phyloP scores from a whole-genome alignment of 1,139 yeast species.

The Pneumocystis murina region DNA sequence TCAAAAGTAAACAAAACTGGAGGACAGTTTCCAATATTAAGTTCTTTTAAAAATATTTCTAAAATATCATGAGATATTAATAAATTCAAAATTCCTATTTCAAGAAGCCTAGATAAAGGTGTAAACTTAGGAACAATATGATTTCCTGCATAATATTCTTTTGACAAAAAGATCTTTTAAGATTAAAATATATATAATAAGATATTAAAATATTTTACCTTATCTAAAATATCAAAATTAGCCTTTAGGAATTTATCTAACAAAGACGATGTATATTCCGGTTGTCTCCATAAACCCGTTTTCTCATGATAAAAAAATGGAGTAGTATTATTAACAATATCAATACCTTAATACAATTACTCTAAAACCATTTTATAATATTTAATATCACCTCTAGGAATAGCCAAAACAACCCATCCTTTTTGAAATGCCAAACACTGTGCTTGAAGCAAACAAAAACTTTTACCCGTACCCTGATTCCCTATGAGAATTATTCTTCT shows the following conservation, averaged over 20 bases:
- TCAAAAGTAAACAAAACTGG: slow-evolving; percentile 8
- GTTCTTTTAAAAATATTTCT: slow-evolving; percentile 6
- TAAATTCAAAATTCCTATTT: slow-evolving; percentile 4
- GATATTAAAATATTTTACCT: neutral
- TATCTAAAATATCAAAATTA: slow-evolving; percentile 3
- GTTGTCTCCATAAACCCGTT: slow-evolving; percentile 9
- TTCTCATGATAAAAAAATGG: slow-evolving; percentile 6
- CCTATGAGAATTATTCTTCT: slow-evolving; percentile 10
- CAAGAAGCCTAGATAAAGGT: slow-evolving; percentile 3
- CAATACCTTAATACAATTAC: neutral
- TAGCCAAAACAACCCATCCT: slow-evolving; percentile 8
- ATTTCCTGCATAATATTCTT: slow-evolving; percentile 2
- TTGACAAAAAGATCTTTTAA: slow-evolving; percentile 2
- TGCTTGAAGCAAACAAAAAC: slow-evolving; percentile 10
- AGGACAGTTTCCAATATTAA: slow-evolving; percentile 6
- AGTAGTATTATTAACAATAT: slow-evolving; percentile 11
- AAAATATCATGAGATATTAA: slow-evolving; percentile 5
- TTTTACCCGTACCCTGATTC: slow-evolving; percentile 11
- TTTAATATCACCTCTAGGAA: slow-evolving; percentile 6
- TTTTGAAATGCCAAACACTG: slow-evolving; percentile 9
- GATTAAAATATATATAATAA: neutral
- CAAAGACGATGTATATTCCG: slow-evolving; percentile 5
- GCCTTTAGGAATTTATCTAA: slow-evolving; percentile 8
- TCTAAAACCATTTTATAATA: neutral
- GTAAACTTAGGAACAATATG: slow-evolving; percentile 2